phyloP scores from a whole-genome alignment of 1,284 basidiomycete genomes.

The Phylloboletellus chloephorus region DNA sequence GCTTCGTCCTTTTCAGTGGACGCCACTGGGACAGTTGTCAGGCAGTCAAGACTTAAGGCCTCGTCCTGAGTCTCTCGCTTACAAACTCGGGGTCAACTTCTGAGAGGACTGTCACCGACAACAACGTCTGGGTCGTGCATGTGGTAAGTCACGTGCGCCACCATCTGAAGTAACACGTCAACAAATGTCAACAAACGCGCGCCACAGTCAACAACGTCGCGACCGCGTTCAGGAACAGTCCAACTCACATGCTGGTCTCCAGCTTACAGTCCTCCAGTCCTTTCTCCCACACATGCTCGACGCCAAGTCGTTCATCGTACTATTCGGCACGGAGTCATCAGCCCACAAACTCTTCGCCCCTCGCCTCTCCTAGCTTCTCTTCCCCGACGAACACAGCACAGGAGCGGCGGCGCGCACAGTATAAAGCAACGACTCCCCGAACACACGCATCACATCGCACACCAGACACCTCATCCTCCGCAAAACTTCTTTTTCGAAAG shows the following conservation, averaged over 20 bases:
- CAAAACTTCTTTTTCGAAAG: slow-evolving; percentile 17
- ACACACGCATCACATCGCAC: slow-evolving; percentile 10
- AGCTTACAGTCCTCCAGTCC: slow-evolving; percentile 20
- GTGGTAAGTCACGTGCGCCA: slow-evolving; percentile 18
- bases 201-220: slow-evolving; percentile 8
- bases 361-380: slow-evolving; percentile 34
- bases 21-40: no score
- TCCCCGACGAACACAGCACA: slow-evolving; percentile 40
- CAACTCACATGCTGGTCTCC: slow-evolving; percentile 15
- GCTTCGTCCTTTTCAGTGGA: no score
- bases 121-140: no score
- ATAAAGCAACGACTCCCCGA: slow-evolving; percentile 34
- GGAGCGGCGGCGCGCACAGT: slow-evolving; percentile 42
- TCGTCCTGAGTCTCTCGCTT: no score
- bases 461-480: slow-evolving; percentile 9
- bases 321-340: slow-evolving; percentile 27
- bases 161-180: slow-evolving; percentile 25
- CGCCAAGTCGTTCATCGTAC: slow-evolving; percentile 29
- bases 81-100: no score
- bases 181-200: slow-evolving; percentile 25
- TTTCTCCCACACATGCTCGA: slow-evolving; percentile 17
- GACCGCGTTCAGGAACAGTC: slow-evolving; percentile 1
- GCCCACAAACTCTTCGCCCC: slow-evolving; percentile 46
- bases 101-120: no score
- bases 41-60: no score